Evolutionary conservation across 805 yeast genomes (phyloP), one percentile per base, ranked within the genome.

Genomic region (Kazachstania viticola): DNA sequence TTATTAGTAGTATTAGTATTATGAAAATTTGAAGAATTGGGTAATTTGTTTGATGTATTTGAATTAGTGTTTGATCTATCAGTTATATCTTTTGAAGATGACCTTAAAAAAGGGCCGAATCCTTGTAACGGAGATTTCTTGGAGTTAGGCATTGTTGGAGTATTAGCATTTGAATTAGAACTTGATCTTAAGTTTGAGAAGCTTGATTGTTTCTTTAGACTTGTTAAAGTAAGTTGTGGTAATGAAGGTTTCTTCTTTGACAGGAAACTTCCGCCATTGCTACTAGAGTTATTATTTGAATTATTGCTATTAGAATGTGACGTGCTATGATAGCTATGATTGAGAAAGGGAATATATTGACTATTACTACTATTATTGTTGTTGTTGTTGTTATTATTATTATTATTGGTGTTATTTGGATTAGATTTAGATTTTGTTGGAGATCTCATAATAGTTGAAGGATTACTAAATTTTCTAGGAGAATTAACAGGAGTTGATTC

Each of bases 121-220:
- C 51, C 49, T 34, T 51, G 58, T 26, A 53, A 38, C 9, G 60
- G 57, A 4, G 60, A 53, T 33, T 48, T 51, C 34, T 42, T 53
- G 3, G 49, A 31, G 14, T 43, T 51, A 2, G 49, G 31, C 14
- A 40, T 37, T 6, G 45, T 37, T 4, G 52, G 47, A 1, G 49
- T 45, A n/a, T 25, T 28, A 18, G 38, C 33, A 12, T 42, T 35
- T 6, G 14, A 9, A 14, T 32, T 35, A n/a, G n/a, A n/a, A n/a
- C n/a, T n/a, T n/a, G n/a, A n/a, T n/a, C n/a, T n/a, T n/a, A n/a
- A n/a, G n/a, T n/a, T n/a, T 7, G 46, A 34, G 13, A 42, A 40
- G 33, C 48, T 43, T 9, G 48, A 21, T 33, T 51, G 52, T 28
- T 49, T 46, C 29, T 49, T 52, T 16, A 44, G 30, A 9, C 41